A percentile compares a stretch with the other conserved stretches of the same genome.
phyloP scores from a whole-genome alignment of 2,329 filamentous ascomycete genomes.

The Apiospora rasikravindrae region DNA sequence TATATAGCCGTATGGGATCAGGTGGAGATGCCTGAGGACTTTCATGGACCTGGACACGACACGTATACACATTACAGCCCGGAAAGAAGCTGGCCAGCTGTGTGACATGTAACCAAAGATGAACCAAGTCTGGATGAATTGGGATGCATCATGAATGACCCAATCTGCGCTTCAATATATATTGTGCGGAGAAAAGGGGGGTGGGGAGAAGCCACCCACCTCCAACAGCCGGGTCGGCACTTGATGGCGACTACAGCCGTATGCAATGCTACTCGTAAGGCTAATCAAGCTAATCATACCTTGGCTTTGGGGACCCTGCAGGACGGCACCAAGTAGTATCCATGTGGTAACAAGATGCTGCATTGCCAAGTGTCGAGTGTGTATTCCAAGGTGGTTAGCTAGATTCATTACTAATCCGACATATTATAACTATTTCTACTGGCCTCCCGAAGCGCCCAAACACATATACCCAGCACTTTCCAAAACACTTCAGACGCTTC shows the following conservation, averaged over 20 bases:
- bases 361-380: background rate
- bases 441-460: background rate
- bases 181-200: constrained; percentile 6
- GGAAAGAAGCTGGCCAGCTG: background rate
- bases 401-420: background rate
- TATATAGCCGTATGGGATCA: background rate
- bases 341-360: background rate
- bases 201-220: background rate
- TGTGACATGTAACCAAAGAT: background rate
- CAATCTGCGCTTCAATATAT: background rate
- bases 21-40: background rate
- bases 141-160: background rate
- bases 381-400: background rate
- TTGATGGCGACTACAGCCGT: background rate
- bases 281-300: background rate
- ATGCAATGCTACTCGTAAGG: background rate
- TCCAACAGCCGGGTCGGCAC: constrained; percentile 3
- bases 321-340: background rate
- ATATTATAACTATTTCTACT: background rate
- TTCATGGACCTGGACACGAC: background rate
- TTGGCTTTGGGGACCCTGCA: background rate
- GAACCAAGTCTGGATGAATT: background rate
- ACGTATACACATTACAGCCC: background rate
- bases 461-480: background rate
- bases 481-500: background rate